Conservation (phyloP, 176 grass and related monocot species). For the Zea luxurians region DNA sequence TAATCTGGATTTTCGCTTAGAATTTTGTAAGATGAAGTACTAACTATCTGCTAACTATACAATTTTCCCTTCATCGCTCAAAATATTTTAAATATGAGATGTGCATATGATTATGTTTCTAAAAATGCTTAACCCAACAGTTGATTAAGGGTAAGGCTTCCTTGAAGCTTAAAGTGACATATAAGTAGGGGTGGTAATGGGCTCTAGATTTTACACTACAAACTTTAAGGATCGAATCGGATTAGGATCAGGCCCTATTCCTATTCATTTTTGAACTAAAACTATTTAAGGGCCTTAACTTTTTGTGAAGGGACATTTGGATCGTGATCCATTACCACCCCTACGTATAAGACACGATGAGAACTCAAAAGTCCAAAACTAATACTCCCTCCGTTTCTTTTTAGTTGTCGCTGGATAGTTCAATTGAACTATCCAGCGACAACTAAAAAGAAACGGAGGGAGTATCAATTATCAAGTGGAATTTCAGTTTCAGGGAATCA, state of each 20-base stretch:
- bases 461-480: background rate
- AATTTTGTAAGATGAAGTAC: constrained; percentile 13
- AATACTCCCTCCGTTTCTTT: background rate
- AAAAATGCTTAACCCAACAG: constrained; percentile 23
- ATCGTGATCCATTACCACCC: too few relatives aligned
- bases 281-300: too few relatives aligned
- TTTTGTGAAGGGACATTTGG: too few relatives aligned
- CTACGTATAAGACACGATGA: background rate
- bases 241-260: too few relatives aligned
- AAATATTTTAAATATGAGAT: background rate
- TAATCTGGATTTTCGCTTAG: background rate
- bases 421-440: too few relatives aligned
- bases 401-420: too few relatives aligned
- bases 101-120: background rate
- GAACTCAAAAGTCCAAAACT: constrained; percentile 15
- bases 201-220: too few relatives aligned
- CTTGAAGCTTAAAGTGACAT: background rate
- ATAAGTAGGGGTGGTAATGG: too few relatives aligned
- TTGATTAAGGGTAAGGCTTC: background rate
- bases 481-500: constrained; percentile 19
- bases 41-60: background rate
- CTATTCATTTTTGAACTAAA: too few relatives aligned
- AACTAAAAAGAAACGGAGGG: too few relatives aligned
- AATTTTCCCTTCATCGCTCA: background rate
- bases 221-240: too few relatives aligned